These are phyloP conservation scores for Piloderma croceum DNA, from an alignment of 768 basidiomycete genomes.

Conservation along the genomic window DNA sequence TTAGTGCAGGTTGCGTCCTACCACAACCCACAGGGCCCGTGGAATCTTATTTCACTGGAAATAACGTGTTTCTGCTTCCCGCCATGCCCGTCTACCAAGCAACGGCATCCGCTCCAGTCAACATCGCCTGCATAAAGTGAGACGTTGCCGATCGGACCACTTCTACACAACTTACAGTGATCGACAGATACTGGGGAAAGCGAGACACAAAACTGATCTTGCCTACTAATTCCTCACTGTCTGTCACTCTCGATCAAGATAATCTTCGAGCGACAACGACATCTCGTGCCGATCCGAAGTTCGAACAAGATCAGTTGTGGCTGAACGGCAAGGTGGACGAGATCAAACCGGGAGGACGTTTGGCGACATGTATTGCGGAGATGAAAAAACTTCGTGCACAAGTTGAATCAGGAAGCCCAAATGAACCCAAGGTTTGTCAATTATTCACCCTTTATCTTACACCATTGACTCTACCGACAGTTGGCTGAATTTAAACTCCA, in stretches of 20 bases:
- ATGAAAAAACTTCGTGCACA: slow-evolving; percentile 72
- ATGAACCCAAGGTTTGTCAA: slow-evolving; percentile 56
- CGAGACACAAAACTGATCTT: slow-evolving; percentile 92
- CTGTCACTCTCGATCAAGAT: slow-evolving; percentile 94
- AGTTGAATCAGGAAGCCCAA: slow-evolving; percentile 66
- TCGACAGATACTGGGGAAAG: slow-evolving; percentile 99
- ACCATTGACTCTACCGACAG: slow-evolving; percentile 28
- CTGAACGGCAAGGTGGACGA: slow-evolving; percentile 90
- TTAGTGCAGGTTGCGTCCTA: too few relatives aligned
- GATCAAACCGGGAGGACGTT: slow-evolving; percentile 75
- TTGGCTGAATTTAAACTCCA: slow-evolving; percentile 72
- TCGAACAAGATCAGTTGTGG: slow-evolving; percentile 81
- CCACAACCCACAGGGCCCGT: too few relatives aligned
- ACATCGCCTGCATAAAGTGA: slow-evolving; percentile 96
- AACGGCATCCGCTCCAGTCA: slow-evolving; percentile 89
- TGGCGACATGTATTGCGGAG: slow-evolving; percentile 81
- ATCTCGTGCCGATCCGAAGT: slow-evolving; percentile 74
- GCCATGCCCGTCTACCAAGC: slow-evolving; percentile 70
- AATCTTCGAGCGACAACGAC: slow-evolving; percentile 92
- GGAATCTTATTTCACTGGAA: slow-evolving; percentile 1
- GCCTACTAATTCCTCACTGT: slow-evolving; percentile 97
- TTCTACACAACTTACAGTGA: too few relatives aligned
- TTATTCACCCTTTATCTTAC: slow-evolving; percentile 1
- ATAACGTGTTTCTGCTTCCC: slow-evolving; percentile 8
- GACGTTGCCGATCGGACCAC: too few relatives aligned